These are phyloP conservation scores for Skeletonema potamos DNA, from an alignment of 108 stramenopile genomes.

Conservation along the genomic window DNA sequence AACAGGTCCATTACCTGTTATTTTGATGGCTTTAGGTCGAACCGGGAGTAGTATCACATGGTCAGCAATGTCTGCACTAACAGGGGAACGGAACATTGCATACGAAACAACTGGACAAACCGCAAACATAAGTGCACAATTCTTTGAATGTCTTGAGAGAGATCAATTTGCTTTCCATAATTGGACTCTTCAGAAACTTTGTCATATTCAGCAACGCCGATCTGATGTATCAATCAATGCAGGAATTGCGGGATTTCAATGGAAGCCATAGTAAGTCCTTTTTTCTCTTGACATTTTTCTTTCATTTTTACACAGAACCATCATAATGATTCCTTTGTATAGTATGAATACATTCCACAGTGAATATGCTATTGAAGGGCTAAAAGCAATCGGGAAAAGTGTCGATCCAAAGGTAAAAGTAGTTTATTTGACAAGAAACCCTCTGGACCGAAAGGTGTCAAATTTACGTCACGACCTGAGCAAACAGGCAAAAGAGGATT, in stretches of 20 bases:
- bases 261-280: background rate
- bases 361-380: background rate
- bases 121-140: background rate
- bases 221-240: background rate
- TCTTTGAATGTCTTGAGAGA: background rate
- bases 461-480: background rate
- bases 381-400: background rate
- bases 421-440: background rate
- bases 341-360: background rate
- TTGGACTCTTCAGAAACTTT: background rate
- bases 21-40: background rate
- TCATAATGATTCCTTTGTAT: background rate
- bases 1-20: background rate
- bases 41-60: background rate
- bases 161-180: background rate
- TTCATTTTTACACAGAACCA: too few relatives aligned
- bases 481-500: background rate
- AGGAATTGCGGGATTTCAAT: background rate
- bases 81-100: background rate
- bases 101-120: background rate
- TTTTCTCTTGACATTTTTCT: background rate
- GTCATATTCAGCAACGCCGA: background rate
- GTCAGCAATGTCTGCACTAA: background rate
- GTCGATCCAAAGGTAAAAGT: constrained; percentile 5
- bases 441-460: constrained; percentile 1